Evolutionary conservation across 306 rosid genomes (phyloP), one percentile per base, ranked within the genome.

Genomic region (Senna siamea): DNA sequence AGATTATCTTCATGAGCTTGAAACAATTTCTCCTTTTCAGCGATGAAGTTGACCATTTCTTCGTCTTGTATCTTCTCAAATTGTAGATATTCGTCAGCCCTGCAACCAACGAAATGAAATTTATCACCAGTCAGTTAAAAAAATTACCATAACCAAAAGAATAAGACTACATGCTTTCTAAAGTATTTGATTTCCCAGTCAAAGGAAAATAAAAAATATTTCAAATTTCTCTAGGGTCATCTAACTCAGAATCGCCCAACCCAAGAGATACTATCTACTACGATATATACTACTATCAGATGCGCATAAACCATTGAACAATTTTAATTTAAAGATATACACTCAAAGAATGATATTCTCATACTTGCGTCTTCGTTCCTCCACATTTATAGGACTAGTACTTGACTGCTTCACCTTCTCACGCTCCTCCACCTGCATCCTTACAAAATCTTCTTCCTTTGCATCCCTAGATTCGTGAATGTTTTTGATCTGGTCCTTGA

Each of bases 371-470:
- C 77, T 67, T 12, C 34, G 53, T 48, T 87, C 87, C 66, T 79
- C 87, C 0, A 83, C 76, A 78, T 80, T 69, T 44, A 83, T 76
- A 8, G 85, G 69, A 55, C 58, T 53, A 14, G 44, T 66, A 66
- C 81, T 79, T 7, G 76, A 83, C 48, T 74, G 83, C 84, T 85
- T 83, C 74, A 80, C 84, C 84, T 85, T 89, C 50, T 85, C 89
- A 18, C 90, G 90, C 57, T 89, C 76, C 51, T 87, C 89, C 63
- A 85, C 87, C 78, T 91, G 94, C 80, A 89, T 48, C 71, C 79
- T 87, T 87, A 85, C 92, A 70, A 91, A 91, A 13, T 79, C 78
- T 66, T 89, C 92, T 76, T 87, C 97, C 66, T 79, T 89, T 9
- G 76, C 85, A 13, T 80, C 77, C 80, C 84, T 85, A 17, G 89